These are phyloP conservation scores for Xerocomellus chrysenteron DNA, from an alignment of 768 basidiomycete genomes.

Conservation along the genomic window DNA sequence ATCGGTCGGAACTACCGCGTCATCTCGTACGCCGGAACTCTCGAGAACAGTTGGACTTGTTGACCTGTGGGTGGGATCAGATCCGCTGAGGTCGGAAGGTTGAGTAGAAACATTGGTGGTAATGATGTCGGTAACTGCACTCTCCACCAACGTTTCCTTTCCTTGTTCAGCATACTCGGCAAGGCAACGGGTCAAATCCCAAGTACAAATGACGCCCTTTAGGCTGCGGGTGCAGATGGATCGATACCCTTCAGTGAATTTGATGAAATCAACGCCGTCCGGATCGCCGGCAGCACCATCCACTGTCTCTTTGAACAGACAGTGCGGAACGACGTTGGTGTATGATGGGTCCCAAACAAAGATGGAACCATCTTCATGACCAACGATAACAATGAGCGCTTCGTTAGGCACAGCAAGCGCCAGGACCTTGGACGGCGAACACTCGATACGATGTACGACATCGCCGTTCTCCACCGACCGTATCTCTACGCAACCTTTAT, in stretches of 20 bases:
- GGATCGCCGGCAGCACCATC: neutral
- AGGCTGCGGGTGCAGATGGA: conserved; percentile 9
- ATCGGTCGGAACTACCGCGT: neutral
- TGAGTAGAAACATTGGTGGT: neutral
- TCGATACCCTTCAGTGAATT: conserved; percentile 7
- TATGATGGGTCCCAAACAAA: conserved; percentile 18
- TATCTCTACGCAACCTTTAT: conserved; percentile 11
- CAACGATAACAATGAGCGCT: conserved; percentile 10
- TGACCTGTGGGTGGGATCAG: neutral
- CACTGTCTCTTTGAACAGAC: neutral
- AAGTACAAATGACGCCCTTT: conserved; percentile 16
- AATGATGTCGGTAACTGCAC: no score
- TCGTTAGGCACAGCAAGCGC: conserved; percentile 11
- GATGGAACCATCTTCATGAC: conserved; percentile 13
- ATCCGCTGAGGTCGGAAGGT: neutral
- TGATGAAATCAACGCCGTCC: conserved; percentile 12
- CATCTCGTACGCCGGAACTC: neutral
- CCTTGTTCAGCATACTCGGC: neutral
- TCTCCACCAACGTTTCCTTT: neutral
- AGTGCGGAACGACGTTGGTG: conserved; percentile 1
- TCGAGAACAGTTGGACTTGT: neutral
- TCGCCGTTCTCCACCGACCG: conserved; percentile 15
- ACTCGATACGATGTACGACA: conserved; percentile 2
- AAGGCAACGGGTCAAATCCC: conserved; percentile 14
- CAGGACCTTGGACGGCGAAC: conserved; percentile 7